Evolutionary conservation across 805 yeast genomes (phyloP), one percentile per base, ranked within the genome.

Genomic region (Myxozyma melibiosi): DNA sequence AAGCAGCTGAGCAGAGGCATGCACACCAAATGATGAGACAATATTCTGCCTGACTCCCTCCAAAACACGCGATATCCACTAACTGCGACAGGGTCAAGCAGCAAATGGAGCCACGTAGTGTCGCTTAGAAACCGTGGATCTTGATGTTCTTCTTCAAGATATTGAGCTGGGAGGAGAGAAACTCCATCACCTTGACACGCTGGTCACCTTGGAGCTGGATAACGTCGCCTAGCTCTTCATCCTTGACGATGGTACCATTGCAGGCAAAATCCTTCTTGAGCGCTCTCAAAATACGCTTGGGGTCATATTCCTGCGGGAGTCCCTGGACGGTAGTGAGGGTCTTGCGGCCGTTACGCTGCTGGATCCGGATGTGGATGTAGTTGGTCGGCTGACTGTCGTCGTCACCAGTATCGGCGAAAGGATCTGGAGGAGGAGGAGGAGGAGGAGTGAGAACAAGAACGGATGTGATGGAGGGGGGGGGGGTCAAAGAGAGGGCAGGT

Each of bases 341-440:
- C 79, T 92, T 92, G 80, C 98, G 91, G 74, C 99, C 99, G 80
- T 94, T 92, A 82, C 99, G 92, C 80, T 92, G 99, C 79, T 92
- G 99, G 74, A 95, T 92, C 82, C 99, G 95, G 75, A 92, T 76
- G 50, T 66, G 99, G 76, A 92, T 89, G 79, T 91, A 90, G 80
- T 89, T 90, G 59, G 95, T 84, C 72, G 96, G 88, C 78, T 92
- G 92, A 68, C 96, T 69, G 76, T 92, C 97, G 79, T 94, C 95
- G 84, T 92, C 98, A 81, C 97, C 98, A 78, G 97, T 91, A 78
- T 92, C 99, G 85, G 98, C 97, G 85, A 92, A 92, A 64, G 99
- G 99, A 79, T 92, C 96, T 60, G 44, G 9, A 14, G 11, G 14
- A 14, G 16, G 37, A 1, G 31, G 25, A 18, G 14, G 35, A 24